Evolutionary conservation across 139 green algal species (phyloP).

Genomic region (Tetradesmus obliquus): DNA sequence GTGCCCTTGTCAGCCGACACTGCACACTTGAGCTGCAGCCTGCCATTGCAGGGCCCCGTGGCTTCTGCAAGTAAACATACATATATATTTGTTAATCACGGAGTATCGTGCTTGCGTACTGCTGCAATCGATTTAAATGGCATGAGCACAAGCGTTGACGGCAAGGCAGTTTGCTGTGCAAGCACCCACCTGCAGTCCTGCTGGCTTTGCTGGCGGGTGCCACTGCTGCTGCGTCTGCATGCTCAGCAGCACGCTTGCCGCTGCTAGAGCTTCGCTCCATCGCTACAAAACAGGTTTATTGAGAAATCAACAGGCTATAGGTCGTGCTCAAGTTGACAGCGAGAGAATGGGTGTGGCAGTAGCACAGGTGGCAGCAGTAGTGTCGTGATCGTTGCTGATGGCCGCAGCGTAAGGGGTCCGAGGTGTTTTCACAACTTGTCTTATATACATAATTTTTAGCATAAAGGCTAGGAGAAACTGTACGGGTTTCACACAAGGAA

Average conservation of each 20-base stretch:
- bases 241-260: background rate
- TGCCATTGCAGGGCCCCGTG: background rate
- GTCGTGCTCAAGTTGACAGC: background rate
- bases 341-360: background rate
- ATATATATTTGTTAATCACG: background rate
- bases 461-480: no score
- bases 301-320: background rate
- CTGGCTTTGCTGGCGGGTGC: background rate
- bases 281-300: background rate
- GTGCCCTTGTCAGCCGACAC: conserved; percentile 17
- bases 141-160: no score
- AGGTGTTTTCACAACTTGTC: no score
- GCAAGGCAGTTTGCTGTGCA: background rate
- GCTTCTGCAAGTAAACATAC: background rate
- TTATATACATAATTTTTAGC: no score
- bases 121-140: no score
- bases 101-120: no score
- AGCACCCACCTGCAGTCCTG: background rate
- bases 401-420: no score
- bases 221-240: background rate
- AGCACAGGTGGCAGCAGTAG: background rate
- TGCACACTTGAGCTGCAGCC: background rate
- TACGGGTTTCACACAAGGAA: no score
- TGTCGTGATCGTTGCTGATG: no score
- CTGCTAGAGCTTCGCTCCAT: background rate